Conservation (phyloP, 495 filamentous ascomycete genomes). For the Lophiotrema nucula region DNA sequence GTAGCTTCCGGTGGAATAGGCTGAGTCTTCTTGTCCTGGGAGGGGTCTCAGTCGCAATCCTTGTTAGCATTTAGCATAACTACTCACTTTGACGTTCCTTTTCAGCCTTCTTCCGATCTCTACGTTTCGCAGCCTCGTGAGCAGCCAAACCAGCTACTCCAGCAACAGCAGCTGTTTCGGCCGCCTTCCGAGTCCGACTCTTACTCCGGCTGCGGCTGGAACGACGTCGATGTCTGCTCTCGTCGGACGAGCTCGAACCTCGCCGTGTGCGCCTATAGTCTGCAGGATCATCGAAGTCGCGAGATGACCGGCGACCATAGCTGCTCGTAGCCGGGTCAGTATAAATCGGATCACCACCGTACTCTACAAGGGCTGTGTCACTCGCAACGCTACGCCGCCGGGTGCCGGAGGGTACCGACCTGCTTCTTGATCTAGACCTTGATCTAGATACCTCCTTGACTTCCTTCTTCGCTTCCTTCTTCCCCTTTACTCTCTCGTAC, state of each 20-base stretch:
- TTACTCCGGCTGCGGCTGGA: constrained; percentile 37
- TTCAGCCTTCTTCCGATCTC: constrained; percentile 56
- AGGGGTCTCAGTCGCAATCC: background rate
- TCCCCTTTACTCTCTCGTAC: constrained; percentile 73
- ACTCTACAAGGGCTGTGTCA: constrained; percentile 77
- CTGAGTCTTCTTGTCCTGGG: constrained; percentile 32
- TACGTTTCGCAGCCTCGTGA: constrained; percentile 63
- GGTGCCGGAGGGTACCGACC: constrained; percentile 54
- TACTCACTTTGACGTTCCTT: constrained; percentile 38
- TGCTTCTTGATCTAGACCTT: constrained; percentile 55
- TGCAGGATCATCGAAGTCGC: constrained; percentile 34
- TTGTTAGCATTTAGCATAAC: background rate
- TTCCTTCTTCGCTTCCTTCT: constrained; percentile 58
- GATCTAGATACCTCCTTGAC: constrained; percentile 50
- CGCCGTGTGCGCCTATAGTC: constrained; percentile 32
- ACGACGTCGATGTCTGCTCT: constrained; percentile 58
- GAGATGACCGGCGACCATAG: constrained; percentile 23
- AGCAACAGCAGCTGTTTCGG: constrained; percentile 66
- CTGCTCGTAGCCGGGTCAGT: constrained; percentile 22
- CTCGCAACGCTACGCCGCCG: constrained; percentile 54
- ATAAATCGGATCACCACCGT: constrained; percentile 61
- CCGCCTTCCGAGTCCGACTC: constrained; percentile 52
- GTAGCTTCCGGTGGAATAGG: constrained; percentile 40
- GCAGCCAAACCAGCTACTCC: constrained; percentile 77
- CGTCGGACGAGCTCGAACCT: constrained; percentile 35